Percentiles rank a stretch among this genome's conserved stretches.
phyloP scores from a whole-genome alignment of 2,329 filamentous ascomycete genomes.

The Penicillium sp. region DNA sequence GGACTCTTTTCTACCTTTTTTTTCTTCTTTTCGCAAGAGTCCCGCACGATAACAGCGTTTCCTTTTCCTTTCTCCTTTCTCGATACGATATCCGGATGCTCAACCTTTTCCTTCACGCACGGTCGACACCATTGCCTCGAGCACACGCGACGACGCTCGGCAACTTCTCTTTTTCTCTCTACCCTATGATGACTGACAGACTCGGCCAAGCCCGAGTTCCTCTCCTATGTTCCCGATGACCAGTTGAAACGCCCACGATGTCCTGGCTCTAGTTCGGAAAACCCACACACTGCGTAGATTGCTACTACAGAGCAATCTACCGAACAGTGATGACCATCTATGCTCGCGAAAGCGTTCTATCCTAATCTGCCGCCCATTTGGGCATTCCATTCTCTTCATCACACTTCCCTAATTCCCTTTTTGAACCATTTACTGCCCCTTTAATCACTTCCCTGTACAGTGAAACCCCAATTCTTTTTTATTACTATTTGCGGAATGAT shows the following conservation, averaged over 20 bases:
- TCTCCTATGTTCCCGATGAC: constrained; percentile 22
- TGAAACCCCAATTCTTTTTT: constrained; percentile 12
- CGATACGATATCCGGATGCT: constrained; percentile 16
- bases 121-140: constrained; percentile 29
- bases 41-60: constrained; percentile 16
- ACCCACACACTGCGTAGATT: not conserved
- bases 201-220: constrained; percentile 4
- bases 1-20: constrained; percentile 7
- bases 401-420: constrained; percentile 31
- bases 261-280: constrained; percentile 7
- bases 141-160: constrained; percentile 20
- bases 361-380: constrained; percentile 30
- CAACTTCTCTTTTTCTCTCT: constrained; percentile 11
- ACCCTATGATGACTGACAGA: constrained; percentile 9
- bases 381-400: constrained; percentile 33
- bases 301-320: not conserved
- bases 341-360: constrained; percentile 13
- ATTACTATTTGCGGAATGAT: constrained; percentile 19
- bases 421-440: constrained; percentile 32
- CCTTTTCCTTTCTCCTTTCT: constrained; percentile 8
- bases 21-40: constrained; percentile 8
- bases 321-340: constrained; percentile 5
- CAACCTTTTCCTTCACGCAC: constrained; percentile 8
- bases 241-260: constrained; percentile 5
- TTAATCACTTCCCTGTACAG: constrained; percentile 41